Base-by-base conservation (phyloP, 2,329 filamentous ascomycete species). In the Xylariaceae sp. region DNA sequence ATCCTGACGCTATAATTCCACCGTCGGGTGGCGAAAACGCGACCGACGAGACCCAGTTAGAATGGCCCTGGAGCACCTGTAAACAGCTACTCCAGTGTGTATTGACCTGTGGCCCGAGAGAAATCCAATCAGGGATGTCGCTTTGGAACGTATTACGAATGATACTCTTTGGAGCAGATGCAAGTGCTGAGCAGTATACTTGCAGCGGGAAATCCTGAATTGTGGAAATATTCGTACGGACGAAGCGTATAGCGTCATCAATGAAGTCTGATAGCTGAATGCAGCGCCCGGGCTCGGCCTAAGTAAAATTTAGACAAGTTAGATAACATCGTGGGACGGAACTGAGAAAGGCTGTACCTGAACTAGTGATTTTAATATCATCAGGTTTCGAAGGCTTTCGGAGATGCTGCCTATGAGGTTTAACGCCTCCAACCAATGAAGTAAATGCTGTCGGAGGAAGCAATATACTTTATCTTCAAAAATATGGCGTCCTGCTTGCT, bases 371-470 rank as follows among this genome's bases (percentile, higher is more conserved):
- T 26, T 26, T 8, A 26, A 26, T 4, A 26, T 8, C 26, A 4
- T 4, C 26, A 26, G 26, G 26, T 26, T 8, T 26, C 44, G 36
- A 43, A 39, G 29, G 16, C 36, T 15, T 19, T 29, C 30, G 13
- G 39, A 49, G 3, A 54, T 36, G 36, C 62, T 59, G 40, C 60
- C 49, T 18, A 70, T 63, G 13, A 67, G 59, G 45, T 62, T 64
- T 37, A 71, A 59, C 5, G 65, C 69, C 51, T 72, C 67, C 10
- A 72, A 54, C 69, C 68, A 72, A 50, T 71, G 63, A 2, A 71
- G 65, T 46, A 70, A 59, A 44, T 71, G 65, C 30, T 55, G 44
- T 42, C 61, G 43, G 1, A 72, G 58, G 47, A 72, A 72, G 9
- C 40, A 5, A 49, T 69, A 57, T 8, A 60, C 61, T 42, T 54